A percentile compares a stretch with the other conserved stretches of the same genome.
These are phyloP conservation scores for Erucastrum elatum DNA, from an alignment of 345 rosid genomes.

Conservation along the genomic window DNA sequence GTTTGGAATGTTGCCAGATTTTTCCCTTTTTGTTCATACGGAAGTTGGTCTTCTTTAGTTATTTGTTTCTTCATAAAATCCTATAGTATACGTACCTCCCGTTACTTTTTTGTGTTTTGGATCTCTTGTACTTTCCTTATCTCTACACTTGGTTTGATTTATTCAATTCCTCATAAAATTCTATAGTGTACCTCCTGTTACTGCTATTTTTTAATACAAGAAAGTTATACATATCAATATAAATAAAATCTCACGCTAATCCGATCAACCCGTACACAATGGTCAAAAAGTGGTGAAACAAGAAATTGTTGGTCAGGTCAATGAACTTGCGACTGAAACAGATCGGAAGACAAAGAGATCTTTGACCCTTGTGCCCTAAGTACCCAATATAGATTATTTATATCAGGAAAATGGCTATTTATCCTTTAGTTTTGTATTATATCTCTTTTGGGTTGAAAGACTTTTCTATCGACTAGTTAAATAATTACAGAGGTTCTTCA, in stretches of 20 bases:
- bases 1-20: background rate
- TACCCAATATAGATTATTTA: slow-evolving; percentile 7
- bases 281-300: too few relatives aligned
- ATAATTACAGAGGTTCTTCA: too few relatives aligned
- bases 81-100: too few relatives aligned
- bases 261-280: too few relatives aligned
- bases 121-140: too few relatives aligned
- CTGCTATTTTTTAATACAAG: background rate
- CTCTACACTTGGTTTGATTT: background rate
- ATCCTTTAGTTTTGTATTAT: background rate
- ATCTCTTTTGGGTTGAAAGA: background rate
- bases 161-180: background rate
- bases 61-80: too few relatives aligned
- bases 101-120: too few relatives aligned
- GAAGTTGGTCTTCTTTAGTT: background rate
- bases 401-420: background rate
- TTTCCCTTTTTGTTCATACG: background rate
- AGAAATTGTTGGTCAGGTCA: too few relatives aligned
- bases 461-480: slow-evolving; percentile 8
- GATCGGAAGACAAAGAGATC: slow-evolving; percentile 21
- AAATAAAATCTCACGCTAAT: too few relatives aligned
- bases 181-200: background rate
- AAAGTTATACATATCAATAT: too few relatives aligned
- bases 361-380: slow-evolving; percentile 38
- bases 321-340: slow-evolving; percentile 14